These are phyloP conservation scores for Hirsutella rhossiliensis DNA, from an alignment of 2,329 filamentous ascomycete genomes.

Conservation along the genomic window DNA sequence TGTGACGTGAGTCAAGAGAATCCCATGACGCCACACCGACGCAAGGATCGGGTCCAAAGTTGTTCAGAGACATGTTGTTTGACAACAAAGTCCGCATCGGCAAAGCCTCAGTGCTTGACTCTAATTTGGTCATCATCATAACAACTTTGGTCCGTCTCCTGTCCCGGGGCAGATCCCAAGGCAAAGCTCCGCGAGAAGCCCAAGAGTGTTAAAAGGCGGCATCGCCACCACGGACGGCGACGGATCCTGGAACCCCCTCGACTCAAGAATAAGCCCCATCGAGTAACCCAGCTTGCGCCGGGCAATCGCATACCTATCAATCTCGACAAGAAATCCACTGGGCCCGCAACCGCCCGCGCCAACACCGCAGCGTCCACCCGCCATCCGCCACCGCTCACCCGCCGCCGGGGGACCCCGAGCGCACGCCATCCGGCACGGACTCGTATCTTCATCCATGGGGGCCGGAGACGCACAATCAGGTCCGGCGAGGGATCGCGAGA, in stretches of 20 bases:
- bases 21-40: no score
- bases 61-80: slow-evolving; percentile 18
- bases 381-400: slow-evolving; percentile 20
- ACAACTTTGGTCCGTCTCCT: slow-evolving; percentile 43
- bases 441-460: slow-evolving; percentile 79
- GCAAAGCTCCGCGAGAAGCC: slow-evolving; percentile 17
- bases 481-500: slow-evolving; percentile 3
- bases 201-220: slow-evolving; percentile 19
- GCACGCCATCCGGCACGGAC: slow-evolving; percentile 39
- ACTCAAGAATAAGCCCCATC: slow-evolving; percentile 99
- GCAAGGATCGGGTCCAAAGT: background rate
- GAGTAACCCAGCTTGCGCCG: slow-evolving; percentile 64
- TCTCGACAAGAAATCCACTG: slow-evolving; percentile 73
- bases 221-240: slow-evolving; percentile 7
- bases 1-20: no score
- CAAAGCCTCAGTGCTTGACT: slow-evolving; percentile 90
- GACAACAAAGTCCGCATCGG: slow-evolving; percentile 17
- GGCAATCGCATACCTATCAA: slow-evolving; percentile 99
- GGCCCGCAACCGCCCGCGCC: slow-evolving; percentile 29
- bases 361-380: slow-evolving; percentile 36
- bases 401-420: slow-evolving; percentile 3
- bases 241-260: slow-evolving; percentile 53
- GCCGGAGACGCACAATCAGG: slow-evolving; percentile 30
- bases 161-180: background rate
- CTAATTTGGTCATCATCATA: slow-evolving; percentile 89